phyloP scores from a whole-genome alignment of 352 stramenopile species.

The Phytophthora megakarya region DNA sequence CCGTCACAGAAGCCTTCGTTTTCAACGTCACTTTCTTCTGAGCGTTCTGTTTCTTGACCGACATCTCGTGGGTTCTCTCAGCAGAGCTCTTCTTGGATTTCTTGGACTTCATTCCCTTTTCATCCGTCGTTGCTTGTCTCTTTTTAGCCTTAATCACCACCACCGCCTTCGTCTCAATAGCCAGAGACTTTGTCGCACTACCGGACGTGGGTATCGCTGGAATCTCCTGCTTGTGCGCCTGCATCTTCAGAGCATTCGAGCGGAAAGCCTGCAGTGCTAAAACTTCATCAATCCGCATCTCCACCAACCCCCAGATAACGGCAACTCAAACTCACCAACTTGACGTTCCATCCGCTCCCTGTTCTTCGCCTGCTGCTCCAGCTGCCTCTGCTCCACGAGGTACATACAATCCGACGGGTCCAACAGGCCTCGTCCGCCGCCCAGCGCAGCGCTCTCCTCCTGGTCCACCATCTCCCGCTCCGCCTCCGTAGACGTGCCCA shows the following conservation, averaged over 20 bases:
- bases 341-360: conserved; percentile 41
- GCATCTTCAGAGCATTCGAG: conserved; percentile 61
- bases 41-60: background rate
- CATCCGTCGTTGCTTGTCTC: conserved; percentile 15
- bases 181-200: conserved; percentile 19
- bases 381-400: conserved; percentile 64
- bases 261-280: conserved; percentile 69
- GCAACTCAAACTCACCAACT: conserved; percentile 32
- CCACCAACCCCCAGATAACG: background rate
- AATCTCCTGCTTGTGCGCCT: conserved; percentile 46
- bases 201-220: conserved; percentile 5
- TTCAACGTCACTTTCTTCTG: background rate
- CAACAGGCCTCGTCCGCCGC: conserved; percentile 61
- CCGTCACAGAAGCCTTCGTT: background rate
- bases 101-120: conserved; percentile 28
- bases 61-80: background rate
- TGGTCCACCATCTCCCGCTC: conserved; percentile 64
- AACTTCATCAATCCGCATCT: background rate
- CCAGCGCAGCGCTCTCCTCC: conserved; percentile 37
- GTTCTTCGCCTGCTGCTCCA: conserved; percentile 44
- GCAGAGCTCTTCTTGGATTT: conserved; percentile 24
- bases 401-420: conserved; percentile 80
- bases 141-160: conserved; percentile 70
- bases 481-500: conserved; percentile 75
- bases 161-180: conserved; percentile 22